Evolutionary conservation across 169 alveolate genomes (phyloP).

Genomic region (Cardiosporidium cionae): DNA sequence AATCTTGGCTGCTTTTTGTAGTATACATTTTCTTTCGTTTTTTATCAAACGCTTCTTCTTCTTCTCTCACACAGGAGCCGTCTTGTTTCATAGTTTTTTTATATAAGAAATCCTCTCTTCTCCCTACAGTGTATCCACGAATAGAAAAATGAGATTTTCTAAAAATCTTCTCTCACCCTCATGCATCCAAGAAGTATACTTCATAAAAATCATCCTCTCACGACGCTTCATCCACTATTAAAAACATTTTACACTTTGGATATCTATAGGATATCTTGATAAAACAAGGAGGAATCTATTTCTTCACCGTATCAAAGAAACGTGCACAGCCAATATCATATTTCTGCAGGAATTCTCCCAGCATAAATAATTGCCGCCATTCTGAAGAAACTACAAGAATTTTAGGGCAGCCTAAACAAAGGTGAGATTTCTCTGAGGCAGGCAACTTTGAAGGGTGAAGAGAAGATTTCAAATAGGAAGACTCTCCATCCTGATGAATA

Average conservation of each 20-base stretch:
- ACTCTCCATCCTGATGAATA: too few species aligned
- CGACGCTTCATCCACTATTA: neutral
- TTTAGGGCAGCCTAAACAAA: constrained; percentile 26
- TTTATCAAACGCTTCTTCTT: too few species aligned
- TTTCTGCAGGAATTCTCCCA: constrained; percentile 26
- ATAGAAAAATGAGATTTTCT: neutral
- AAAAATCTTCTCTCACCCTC: neutral
- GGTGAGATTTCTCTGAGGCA: too few species aligned
- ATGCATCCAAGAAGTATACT: neutral
- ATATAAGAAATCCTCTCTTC: too few species aligned
- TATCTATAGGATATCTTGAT: too few species aligned
- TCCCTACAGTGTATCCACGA: too few species aligned
- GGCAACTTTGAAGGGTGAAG: too few species aligned
- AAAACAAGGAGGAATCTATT: neutral
- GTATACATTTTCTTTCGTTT: too few species aligned
- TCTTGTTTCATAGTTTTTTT: too few species aligned
- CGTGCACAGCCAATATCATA: constrained; percentile 14
- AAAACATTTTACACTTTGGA: neutral
- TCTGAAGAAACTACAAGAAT: constrained; percentile 25
- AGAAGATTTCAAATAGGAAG: too few species aligned
- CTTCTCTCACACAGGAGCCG: too few species aligned
- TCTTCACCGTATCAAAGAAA: constrained; percentile 20
- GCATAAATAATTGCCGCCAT: constrained; percentile 24
- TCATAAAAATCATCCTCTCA: neutral
- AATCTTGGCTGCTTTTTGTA: too few species aligned